phyloP scores from a whole-genome alignment of 495 filamentous ascomycete species.

The Parathielavia appendiculata region DNA sequence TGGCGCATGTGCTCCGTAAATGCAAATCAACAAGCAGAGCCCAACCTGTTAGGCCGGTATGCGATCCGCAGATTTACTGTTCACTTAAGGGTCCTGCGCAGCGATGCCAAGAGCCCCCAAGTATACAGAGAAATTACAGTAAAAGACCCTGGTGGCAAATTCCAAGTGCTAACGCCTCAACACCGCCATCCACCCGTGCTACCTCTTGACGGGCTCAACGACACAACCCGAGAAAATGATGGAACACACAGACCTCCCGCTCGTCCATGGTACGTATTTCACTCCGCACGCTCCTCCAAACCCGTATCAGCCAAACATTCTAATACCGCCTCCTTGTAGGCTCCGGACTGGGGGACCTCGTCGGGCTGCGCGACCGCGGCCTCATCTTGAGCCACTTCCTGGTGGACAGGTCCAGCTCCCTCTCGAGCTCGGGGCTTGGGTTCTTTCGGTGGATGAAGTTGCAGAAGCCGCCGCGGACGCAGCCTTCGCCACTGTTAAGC shows the following conservation, averaged over 20 bases:
- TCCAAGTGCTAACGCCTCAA: slow-evolving; percentile 10
- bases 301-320: background rate
- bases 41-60: too few relatives aligned
- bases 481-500: slow-evolving; percentile 90
- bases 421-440: slow-evolving; percentile 77
- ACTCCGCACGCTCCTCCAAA: background rate
- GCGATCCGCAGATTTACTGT: background rate
- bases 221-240: background rate
- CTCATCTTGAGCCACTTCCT: slow-evolving; percentile 95
- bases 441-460: slow-evolving; percentile 99
- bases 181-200: slow-evolving; percentile 6
- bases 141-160: background rate
- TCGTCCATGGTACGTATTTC: background rate
- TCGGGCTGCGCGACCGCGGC: slow-evolving; percentile 76
- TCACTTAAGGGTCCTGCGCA: too few relatives aligned
- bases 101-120: too few relatives aligned
- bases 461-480: slow-evolving; percentile 94
- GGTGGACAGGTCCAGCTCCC: slow-evolving; percentile 77
- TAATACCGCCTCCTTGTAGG: slow-evolving; percentile 64
- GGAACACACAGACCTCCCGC: background rate
- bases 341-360: slow-evolving; percentile 69
- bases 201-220: background rate
- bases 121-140: background rate
- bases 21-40: too few relatives aligned
- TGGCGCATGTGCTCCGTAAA: too few relatives aligned